Base-by-base conservation (phyloP, 2,329 filamentous ascomycete species). In the Aspergillus alliaceus region DNA sequence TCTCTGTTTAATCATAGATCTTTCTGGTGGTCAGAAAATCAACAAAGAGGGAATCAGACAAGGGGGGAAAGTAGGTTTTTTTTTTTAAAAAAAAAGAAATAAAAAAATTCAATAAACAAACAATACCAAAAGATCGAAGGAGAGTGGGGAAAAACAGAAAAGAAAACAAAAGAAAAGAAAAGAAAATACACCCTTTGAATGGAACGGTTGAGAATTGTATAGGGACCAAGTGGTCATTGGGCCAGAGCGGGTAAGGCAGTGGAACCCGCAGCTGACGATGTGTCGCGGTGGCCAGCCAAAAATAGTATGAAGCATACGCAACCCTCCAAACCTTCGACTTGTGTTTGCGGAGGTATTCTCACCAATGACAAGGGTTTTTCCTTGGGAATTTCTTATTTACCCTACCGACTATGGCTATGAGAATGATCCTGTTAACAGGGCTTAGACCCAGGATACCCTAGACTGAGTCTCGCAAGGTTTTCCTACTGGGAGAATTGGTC, bases 231-330 rank as follows among this genome's bases (percentile, higher is more conserved):
- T 32, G n/a, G 0, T 48, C 14, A 55, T 52, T 58, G 56, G 53
- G 24, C 29, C 14, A 11, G 12, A n/a, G 14, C n/a, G 4, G n/a
- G 27, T n/a, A 25, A 42, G 20, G 29, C 14, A 35, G 55, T 54
- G 51, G 55, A 49, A 12, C 31, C 35, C 18, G 5, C 47, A 54
- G 54, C 47, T 50, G 54, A 57, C 54, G 55, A 48, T 53, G 51
- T 44, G 44, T 24, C 22, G 44, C 14, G 44, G 25, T 50, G 46
- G 46, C 14, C 53, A n/a, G 22, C 49, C 34, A 51, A 47, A 48
- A 57, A 56, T 52, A 44, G 46, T 31, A 25, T 12, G 18, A 47
- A 22, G 54, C 49, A 57, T 57, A 57, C 54, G 54, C 49, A 57
- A 53, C 51, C 54, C 42, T 51, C 25, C 34, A 35, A 27, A 15